These are phyloP conservation scores for Deuterostichococcus epilithicus DNA, from an alignment of 139 green algal genomes.

Conservation along the genomic window DNA sequence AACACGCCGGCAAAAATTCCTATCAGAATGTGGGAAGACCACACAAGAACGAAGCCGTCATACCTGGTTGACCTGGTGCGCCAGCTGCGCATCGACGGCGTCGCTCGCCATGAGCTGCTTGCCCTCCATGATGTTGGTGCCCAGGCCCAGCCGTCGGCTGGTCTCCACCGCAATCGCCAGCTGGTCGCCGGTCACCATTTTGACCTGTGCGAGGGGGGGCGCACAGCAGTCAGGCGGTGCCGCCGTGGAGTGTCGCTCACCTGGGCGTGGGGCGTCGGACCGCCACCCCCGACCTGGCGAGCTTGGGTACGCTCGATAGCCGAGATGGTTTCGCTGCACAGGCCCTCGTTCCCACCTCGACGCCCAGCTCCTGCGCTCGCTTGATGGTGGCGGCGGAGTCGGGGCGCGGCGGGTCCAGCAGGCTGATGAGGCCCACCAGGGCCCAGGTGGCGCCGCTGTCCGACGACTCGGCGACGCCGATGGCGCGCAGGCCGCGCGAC, in stretches of 20 bases:
- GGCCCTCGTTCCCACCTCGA: conserved; percentile 19
- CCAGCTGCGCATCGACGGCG: not conserved
- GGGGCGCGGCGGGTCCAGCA: conserved; percentile 77
- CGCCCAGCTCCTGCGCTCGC: conserved; percentile 20
- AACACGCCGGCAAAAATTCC: too few species aligned
- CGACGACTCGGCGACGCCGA: conserved; percentile 27
- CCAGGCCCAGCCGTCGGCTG: conserved; percentile 21
- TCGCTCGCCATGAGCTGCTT: conserved; percentile 16
- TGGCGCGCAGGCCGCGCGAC: conserved; percentile 19
- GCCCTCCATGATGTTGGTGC: conserved; percentile 44
- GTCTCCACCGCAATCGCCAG: conserved; percentile 34
- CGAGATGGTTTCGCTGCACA: not conserved
- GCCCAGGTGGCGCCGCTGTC: conserved; percentile 25
- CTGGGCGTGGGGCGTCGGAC: too few species aligned
- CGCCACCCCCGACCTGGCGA: too few species aligned
- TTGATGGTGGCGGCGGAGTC: conserved; percentile 38
- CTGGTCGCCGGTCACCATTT: conserved; percentile 43
- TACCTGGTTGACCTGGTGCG: not conserved
- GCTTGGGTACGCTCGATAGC: too few species aligned
- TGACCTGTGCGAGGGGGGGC: conserved; percentile 15
- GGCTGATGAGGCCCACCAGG: conserved; percentile 61
- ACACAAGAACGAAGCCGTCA: too few species aligned
- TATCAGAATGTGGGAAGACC: too few species aligned
- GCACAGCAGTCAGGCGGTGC: too few species aligned
- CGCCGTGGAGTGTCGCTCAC: too few species aligned